Base-by-base conservation (phyloP, 2,329 filamentous ascomycete genomes). In the Balansia obtecta region DNA sequence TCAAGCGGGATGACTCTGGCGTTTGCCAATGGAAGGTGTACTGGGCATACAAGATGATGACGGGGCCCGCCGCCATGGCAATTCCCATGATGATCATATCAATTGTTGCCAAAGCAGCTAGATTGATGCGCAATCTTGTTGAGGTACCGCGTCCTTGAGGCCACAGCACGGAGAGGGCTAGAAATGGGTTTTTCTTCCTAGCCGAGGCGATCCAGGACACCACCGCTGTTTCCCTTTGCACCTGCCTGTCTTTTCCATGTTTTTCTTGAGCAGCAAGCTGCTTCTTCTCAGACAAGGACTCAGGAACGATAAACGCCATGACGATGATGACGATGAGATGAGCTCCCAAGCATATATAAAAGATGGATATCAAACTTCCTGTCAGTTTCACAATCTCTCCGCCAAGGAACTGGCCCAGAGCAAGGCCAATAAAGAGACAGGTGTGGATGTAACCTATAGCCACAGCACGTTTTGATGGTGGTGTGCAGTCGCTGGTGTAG, bases 391-490 rank as follows among this genome's bases (percentile, higher is more conserved):
- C 84, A 42, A 96, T 72, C 57, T 86, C 84, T 2, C 86, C 90
- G 0, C 89, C 85, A 20, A 95, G 61, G 2, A 94, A 74, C 8
- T 93, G 93, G 0, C 93, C 93, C 33, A 91, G 68, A 0, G 93
- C 91, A 44, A 97, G 80, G n/a, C 93, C 93, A 1, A 79, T 76
- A 65, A 95, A 97, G 9, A 98, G 73, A 57, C 85, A 89, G 11
- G 88, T 89, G 60, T 97, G 88, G 59, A 97, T 84, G 63, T 90
- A 91, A 7, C 88, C 90, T 64, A 97, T 93, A 4, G 83, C 80
- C 8, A 95, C 85, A 53, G 85, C 86, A 18, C 93, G 82, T 60
- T 80, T 80, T 32, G 86, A 84, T 0, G 89, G 86, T 4, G 85
- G 73, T 0, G 89, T 91, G 66, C 88, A 95, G 65, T 98, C 93